Conservation (phyloP, 2,329 filamentous ascomycete genomes). For the Simplicillium aogashimaense region DNA sequence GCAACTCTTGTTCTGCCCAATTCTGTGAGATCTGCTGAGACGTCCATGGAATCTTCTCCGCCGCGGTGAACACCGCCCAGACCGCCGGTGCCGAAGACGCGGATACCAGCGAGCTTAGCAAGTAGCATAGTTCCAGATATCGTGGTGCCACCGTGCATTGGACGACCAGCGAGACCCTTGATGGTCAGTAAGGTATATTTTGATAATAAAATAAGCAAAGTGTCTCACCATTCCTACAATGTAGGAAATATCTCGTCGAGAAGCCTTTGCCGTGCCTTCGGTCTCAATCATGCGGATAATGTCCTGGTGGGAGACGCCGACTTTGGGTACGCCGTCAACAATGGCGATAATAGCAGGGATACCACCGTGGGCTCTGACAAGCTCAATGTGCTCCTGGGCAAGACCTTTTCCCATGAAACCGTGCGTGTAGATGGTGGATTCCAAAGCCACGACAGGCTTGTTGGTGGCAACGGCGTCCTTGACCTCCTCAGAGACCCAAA, state of each 20-base stretch:
- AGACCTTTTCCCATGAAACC: slow-evolving; percentile 66
- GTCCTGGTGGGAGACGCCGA: slow-evolving; percentile 67
- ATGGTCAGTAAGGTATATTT: background rate
- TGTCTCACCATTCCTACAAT: slow-evolving; percentile 63
- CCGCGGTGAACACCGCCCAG: slow-evolving; percentile 90
- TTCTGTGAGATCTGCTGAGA: slow-evolving; percentile 92
- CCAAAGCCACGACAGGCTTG: slow-evolving; percentile 81
- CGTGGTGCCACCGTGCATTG: slow-evolving; percentile 81
- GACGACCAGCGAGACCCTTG: slow-evolving; percentile 54
- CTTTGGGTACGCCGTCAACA: slow-evolving; percentile 69
- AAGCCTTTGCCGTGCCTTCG: slow-evolving; percentile 69
- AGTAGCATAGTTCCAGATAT: slow-evolving; percentile 90
- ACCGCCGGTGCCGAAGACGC: slow-evolving; percentile 88
- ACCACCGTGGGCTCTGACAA: slow-evolving; percentile 71
- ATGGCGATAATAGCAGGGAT: slow-evolving; percentile 89
- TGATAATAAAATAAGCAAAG: background rate
- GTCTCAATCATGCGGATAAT: slow-evolving; percentile 60
- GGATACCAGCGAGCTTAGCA: slow-evolving; percentile 77
- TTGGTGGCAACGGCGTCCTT: slow-evolving; percentile 62
- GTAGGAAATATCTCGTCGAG: slow-evolving; percentile 76
- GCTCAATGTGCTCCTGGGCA: slow-evolving; percentile 71
- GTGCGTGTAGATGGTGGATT: slow-evolving; percentile 96
- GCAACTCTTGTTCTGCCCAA: slow-evolving; percentile 81
- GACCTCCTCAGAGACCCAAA: slow-evolving; percentile 75
- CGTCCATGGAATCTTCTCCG: slow-evolving; percentile 77